Evolutionary conservation across 768 basidiomycete species (phyloP), one percentile per base, ranked within the genome.

Genomic region (Crassisporium funariophilum): DNA sequence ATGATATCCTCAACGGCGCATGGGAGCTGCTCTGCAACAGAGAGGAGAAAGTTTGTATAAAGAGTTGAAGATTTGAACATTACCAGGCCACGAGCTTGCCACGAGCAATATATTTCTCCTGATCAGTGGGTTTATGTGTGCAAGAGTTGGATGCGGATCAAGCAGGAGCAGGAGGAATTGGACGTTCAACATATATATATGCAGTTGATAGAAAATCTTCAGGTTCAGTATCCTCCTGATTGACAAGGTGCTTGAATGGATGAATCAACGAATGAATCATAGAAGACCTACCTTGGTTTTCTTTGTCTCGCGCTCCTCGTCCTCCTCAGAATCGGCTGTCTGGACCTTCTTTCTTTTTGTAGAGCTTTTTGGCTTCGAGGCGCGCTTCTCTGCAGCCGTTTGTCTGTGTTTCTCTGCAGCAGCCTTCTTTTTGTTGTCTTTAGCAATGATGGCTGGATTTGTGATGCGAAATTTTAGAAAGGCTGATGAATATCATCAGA

Each of bases 61-160:
- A 12, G 12, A 4, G 7, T 21, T 6, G 38, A 9, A 6, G 19
- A 6, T 9, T 31, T 48, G 39, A 48, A 41, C 22, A 22, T 48
- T n/a, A 35, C 16, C 7, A 35, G 39, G 4, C 47, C 47, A 10
- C 40, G 25, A 5, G n/a, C 4, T n/a, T n/a, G n/a, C n/a, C n/a
- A n/a, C n/a, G n/a, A n/a, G n/a, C n/a, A 6, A 35, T 11, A 34
- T 48, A 48, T 35, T 48, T 48, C 16, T 48, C 47, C 1, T 23
- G 31, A 8, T 48, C 39, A 2, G 24, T 34, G 16, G 34, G 39
- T 19, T 41, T 48, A 6, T 5, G 25, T 5, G 23, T 33, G 13
- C 45, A 4, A n/a, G 45, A 46, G n/a, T n/a, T n/a, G n/a, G n/a
- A n/a, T n/a, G n/a, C n/a, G n/a, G n/a, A n/a, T 15, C 22, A 17